Conservation (phyloP, 306 rosid species). For the Gleditsia sinensis region DNA sequence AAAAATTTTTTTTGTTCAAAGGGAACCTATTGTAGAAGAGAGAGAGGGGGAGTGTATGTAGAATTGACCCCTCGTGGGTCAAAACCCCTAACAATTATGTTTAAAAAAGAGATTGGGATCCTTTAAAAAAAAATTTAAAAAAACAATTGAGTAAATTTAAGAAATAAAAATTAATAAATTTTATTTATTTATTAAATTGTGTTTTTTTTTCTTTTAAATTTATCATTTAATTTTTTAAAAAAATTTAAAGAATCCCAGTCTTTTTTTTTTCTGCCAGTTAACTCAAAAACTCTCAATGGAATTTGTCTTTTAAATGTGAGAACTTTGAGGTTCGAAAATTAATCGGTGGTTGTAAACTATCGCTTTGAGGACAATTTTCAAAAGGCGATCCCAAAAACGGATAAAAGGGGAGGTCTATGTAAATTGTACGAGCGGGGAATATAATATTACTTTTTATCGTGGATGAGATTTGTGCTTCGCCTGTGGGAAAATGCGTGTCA, state of each 20-base stretch:
- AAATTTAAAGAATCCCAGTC: too few species aligned
- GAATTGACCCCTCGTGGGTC: too few species aligned
- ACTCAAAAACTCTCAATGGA: neutral
- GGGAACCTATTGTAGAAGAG: too few species aligned
- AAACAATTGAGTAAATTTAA: too few species aligned
- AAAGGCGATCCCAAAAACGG: neutral
- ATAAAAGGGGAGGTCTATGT: neutral
- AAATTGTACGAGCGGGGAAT: neutral
- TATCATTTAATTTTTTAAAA: too few species aligned
- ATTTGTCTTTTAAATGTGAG: neutral
- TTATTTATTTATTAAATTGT: conserved; percentile 34
- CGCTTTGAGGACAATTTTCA: conserved; percentile 13
- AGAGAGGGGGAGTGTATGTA: too few species aligned
- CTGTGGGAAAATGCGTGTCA: conserved; percentile 29
- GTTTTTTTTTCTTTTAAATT: too few species aligned
- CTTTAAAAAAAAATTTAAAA: too few species aligned
- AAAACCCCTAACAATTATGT: too few species aligned
- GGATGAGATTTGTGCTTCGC: neutral
- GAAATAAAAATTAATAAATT: too few species aligned
- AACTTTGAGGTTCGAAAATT: neutral
- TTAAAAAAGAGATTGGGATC: too few species aligned
- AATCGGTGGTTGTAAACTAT: conserved; percentile 28
- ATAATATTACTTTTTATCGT: neutral
- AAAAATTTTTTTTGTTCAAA: too few species aligned
- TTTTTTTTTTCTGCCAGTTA: neutral